Base-by-base conservation (phyloP, 805 yeast species). In the Blastobotrys parvus region DNA sequence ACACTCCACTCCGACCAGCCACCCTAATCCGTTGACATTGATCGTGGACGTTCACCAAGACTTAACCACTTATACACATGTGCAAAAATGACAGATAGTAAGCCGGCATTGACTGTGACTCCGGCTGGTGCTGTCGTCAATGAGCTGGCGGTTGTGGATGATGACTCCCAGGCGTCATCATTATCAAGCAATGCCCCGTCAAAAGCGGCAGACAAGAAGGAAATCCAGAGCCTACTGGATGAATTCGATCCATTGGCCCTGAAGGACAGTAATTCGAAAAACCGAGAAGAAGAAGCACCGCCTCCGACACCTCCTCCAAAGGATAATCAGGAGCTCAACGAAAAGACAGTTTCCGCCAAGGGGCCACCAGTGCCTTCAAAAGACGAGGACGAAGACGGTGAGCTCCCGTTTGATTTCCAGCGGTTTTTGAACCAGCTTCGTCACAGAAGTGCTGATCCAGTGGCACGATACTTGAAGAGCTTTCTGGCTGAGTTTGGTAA, bases 391-490 rank as follows among this genome's bases (percentile, higher is more conserved):
- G 34, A 21, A 18, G 50, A 45, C 11, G 51, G 44, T 2, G 47
- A 42, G 21, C 31, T 29, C 20, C 68, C 73, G 3, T 89, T 90
- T 62, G 95, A 92, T 59, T 92, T 90, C 60, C 95, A 86, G 58
- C 62, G 71, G 19, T 92, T 92, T 58, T 68, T 88, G 32, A 69
- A 70, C 10, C 84, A 82, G 51, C 70, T 92, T 51, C 79, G 82
- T 46, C 72, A 75, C 41, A 81, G 79, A 49, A 70, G 72, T 43
- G 96, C 97, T 3, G 95, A 86, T 45, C 97, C 97, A 0, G 74
- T 88, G 30, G 88, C 89, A 4, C 74, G 86, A 45, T 92, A 90
- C 57, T 75, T 89, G 33, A 78, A 82, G 53, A 86, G 95, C 1
- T 94, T 92, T 54, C 64, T 94, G 36, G 74, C 71, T 35, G 90